phyloP scores from a whole-genome alignment of 2,329 filamentous ascomycete genomes.

The Dothideomycetes sp. region DNA sequence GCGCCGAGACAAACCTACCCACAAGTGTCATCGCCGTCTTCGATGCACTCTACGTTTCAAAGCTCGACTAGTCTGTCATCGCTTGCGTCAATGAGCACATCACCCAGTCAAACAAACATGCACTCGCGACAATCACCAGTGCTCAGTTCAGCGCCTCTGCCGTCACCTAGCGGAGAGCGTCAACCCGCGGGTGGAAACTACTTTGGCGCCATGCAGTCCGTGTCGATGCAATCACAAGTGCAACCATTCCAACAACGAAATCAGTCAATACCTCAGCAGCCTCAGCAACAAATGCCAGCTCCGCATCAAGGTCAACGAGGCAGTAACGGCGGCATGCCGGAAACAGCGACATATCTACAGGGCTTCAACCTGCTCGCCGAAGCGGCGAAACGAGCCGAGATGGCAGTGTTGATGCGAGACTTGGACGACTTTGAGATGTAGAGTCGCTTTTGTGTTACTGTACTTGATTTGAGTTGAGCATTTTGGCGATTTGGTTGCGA shows the following conservation, averaged over 20 bases:
- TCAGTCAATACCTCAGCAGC: constrained; percentile 17
- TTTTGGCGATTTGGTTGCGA: no score
- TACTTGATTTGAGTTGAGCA: neutral
- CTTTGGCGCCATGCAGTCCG: constrained; percentile 18
- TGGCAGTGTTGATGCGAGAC: constrained; percentile 79
- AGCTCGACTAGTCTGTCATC: constrained; percentile 32
- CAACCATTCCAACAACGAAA: constrained; percentile 14
- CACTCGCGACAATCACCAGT: constrained; percentile 20
- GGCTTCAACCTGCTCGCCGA: constrained; percentile 83
- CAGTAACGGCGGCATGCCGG: constrained; percentile 19
- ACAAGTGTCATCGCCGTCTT: constrained; percentile 16
- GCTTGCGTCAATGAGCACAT: constrained; percentile 19
- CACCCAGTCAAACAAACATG: constrained; percentile 12
- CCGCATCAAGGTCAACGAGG: constrained; percentile 21
- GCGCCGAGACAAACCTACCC: constrained; percentile 21
- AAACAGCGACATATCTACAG: constrained; percentile 55
- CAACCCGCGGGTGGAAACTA: constrained; percentile 17
- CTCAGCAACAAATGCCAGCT: constrained; percentile 11
- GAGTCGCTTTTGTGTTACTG: neutral
- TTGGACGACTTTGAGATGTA: constrained; percentile 59
- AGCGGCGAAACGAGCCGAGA: constrained; percentile 84
- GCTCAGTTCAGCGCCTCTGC: constrained; percentile 21
- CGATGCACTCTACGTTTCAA: constrained; percentile 24
- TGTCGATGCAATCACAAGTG: constrained; percentile 15
- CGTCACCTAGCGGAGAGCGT: constrained; percentile 14